Evolutionary conservation across 805 yeast genomes (phyloP).

Genomic region (Sugiyamaella smithiae): DNA sequence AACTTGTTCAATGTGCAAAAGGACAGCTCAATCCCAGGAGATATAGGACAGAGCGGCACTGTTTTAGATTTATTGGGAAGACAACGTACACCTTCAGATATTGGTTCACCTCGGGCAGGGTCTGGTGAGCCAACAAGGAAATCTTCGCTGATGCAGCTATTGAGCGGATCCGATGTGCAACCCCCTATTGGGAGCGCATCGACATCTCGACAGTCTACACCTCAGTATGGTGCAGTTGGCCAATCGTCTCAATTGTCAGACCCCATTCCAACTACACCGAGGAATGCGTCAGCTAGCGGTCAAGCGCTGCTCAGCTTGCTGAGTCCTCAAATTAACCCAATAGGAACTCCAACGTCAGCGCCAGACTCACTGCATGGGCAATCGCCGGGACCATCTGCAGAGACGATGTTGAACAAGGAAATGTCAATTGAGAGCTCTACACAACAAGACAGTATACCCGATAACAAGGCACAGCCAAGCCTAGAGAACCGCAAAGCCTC

Average conservation of each 20-base stretch:
- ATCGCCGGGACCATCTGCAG: background rate
- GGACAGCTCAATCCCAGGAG: no score
- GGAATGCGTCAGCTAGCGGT: slow-evolving; percentile 4
- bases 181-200: background rate
- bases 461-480: background rate
- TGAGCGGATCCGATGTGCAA: background rate
- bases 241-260: background rate
- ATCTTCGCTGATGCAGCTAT: background rate
- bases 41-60: no score
- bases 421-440: background rate
- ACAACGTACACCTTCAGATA: no score
- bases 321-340: background rate
- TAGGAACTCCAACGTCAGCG: background rate
- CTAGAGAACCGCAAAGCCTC: background rate
- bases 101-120: no score
- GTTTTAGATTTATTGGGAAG: no score
- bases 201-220: background rate
- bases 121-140: no score
- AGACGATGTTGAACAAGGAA: background rate
- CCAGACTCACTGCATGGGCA: background rate
- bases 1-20: no score
- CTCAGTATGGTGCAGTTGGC: slow-evolving; percentile 4
- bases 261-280: background rate
- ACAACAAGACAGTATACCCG: no score
- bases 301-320: slow-evolving; percentile 10